Percentiles rank a stretch among this genome's conserved stretches.
Conservation (phyloP, 306 rosid species). For the Clitoria ternatea region DNA sequence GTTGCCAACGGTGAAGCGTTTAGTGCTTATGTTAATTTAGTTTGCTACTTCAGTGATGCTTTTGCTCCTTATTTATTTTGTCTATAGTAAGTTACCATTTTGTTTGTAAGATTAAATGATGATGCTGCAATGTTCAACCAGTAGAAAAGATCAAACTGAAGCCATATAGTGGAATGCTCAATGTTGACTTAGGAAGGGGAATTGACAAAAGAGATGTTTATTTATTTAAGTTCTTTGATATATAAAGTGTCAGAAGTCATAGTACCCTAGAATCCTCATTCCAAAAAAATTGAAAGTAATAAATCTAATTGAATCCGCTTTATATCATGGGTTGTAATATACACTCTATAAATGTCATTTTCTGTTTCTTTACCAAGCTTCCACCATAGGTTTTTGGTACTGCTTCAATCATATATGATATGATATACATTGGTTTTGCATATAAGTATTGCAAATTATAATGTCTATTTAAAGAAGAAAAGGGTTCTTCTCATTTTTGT, state of each 20-base stretch:
- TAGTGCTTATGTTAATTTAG: no score
- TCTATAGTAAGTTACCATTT: conserved; percentile 32
- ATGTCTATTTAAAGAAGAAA: no score
- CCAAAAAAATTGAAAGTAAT: conserved; percentile 2
- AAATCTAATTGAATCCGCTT: neutral
- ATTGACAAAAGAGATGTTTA: conserved; percentile 89
- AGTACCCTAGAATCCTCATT: neutral
- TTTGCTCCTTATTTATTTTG: conserved; percentile 13
- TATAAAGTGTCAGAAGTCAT: conserved; percentile 18
- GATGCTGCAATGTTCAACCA: conserved; percentile 52
- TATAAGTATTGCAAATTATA: no score
- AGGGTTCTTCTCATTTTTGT: no score
- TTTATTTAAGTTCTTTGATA: conserved; percentile 60
- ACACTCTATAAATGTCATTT: conserved; percentile 10
- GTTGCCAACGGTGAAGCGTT: no score
- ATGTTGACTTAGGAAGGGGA: conserved; percentile 89
- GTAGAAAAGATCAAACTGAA: conserved; percentile 79
- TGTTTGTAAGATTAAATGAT: conserved; percentile 36
- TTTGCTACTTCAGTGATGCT: no score
- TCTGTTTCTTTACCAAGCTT: conserved; percentile 10
- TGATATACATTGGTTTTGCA: no score
- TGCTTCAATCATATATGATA: conserved; percentile 16
- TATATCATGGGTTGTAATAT: neutral
- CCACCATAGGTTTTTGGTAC: neutral
- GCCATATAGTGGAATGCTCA: conserved; percentile 97